Percentiles rank a stretch among this genome's conserved stretches.
Conservation (phyloP, 2,329 filamentous ascomycete species). For the Cryphonectria naterciae region DNA sequence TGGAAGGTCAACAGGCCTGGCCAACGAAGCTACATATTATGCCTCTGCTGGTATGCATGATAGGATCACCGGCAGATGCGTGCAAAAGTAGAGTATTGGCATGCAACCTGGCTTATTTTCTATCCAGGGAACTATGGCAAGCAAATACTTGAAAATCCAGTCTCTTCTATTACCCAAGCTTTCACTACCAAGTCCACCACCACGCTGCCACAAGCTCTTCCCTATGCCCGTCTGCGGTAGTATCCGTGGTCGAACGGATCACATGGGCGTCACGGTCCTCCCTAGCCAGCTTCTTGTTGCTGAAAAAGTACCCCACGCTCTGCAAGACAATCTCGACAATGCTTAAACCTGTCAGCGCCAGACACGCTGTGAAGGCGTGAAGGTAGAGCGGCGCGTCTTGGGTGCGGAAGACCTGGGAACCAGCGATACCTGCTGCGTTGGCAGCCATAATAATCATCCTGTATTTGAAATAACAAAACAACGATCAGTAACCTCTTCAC, state of each 20-base stretch:
- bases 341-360: constrained; percentile 32
- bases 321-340: constrained; percentile 31
- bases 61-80: too few relatives aligned
- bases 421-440: constrained; percentile 64
- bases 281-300: constrained; percentile 32
- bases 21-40: too few relatives aligned
- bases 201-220: constrained; percentile 33
- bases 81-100: too few relatives aligned
- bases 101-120: not conserved
- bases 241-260: constrained; percentile 26
- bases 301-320: constrained; percentile 33
- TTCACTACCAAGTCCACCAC: constrained; percentile 34
- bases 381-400: constrained; percentile 55
- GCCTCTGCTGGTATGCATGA: too few relatives aligned
- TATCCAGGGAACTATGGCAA: not conserved
- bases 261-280: constrained; percentile 26
- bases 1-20: too few relatives aligned
- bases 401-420: constrained; percentile 60
- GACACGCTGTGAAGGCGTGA: constrained; percentile 34
- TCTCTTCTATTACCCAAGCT: not conserved
- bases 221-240: constrained; percentile 29
- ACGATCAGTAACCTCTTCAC: not conserved
- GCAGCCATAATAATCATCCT: constrained; percentile 58
- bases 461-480: not conserved
- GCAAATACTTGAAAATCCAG: too few relatives aligned